Evolutionary conservation across 192 early-diverging fungal genomes (phyloP).

Genomic region (Coemansia sp.): DNA sequence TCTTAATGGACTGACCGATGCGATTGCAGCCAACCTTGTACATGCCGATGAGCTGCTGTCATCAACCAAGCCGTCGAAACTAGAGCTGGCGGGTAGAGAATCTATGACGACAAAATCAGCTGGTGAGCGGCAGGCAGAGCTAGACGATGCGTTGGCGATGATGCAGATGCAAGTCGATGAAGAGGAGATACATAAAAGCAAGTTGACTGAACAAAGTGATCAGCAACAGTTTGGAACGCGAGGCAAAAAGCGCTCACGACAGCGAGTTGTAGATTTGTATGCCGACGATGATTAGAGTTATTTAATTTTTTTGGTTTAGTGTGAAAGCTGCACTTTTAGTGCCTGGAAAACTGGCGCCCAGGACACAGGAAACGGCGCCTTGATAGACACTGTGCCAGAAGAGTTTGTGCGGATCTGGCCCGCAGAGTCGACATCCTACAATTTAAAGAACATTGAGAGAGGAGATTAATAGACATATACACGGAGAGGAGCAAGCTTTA

Average conservation of each 20-base stretch:
- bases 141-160: conserved; percentile 1
- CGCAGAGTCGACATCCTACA: conserved; percentile 6
- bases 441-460: too few relatives aligned
- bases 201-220: neutral
- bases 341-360: conserved; percentile 20
- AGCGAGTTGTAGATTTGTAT: conserved; percentile 9
- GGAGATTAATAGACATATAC: too few relatives aligned
- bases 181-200: neutral
- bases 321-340: conserved; percentile 3
- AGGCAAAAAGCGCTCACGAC: conserved; percentile 8
- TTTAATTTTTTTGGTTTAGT: neutral
- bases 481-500: too few relatives aligned
- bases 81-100: neutral
- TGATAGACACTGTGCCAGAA: neutral
- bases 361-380: conserved; percentile 28
- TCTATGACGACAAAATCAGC: neutral
- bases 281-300: conserved; percentile 1
- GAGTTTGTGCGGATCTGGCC: neutral
- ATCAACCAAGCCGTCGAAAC: neutral
- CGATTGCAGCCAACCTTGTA: neutral
- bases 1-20: neutral
- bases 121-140: neutral
- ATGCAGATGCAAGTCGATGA: neutral
- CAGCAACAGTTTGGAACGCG: too few relatives aligned
- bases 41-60: neutral